Evolutionary conservation across 2,329 filamentous ascomycete species (phyloP), one percentile per base, ranked within the genome.

Genomic region (Exophiala aquamarina): DNA sequence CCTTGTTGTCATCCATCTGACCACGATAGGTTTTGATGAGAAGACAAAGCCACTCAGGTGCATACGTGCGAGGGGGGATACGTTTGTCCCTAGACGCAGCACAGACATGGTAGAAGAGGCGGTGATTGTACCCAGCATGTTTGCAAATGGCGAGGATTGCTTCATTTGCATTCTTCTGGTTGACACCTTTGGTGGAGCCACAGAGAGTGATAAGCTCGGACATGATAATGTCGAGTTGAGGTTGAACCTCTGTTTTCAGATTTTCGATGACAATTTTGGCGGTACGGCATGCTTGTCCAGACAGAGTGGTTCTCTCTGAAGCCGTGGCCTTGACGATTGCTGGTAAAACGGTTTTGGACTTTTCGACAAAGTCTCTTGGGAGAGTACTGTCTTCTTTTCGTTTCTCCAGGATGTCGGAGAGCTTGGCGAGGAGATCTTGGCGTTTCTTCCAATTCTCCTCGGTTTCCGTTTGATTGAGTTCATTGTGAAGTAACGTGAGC

Each of bases 31-130:
- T 44, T 57, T 78, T 84, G 31, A 98, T 70, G 15, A 97, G 68
- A 1, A 86, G 94, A 67, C 84, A 87, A 21, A 97, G 71, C 93
- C 93, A 98, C 6, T 79, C 84, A 2, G 86, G 77, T 2, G 84
- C 86, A 66, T 85, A 95, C 1, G 81, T 81, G 52, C 93, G 83
- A 13, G 91, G 86, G 62, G 93, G 87, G 2, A 91, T 85, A 62
- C 96, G 97, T 73, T 96, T 97, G 71, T 98, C 92, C 64, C 94
- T 86, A 53, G 81, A 86, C 18, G 92, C 91, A 44, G 74, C 72
- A 73, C 83, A 87, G 38, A 97, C 75, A 61, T 97, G 92, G 65
- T 95, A 87, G 75, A 96, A 79, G 53, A 96, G 77, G 20, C 90
- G 85, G 50, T 77, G 73, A 52, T 79, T 91, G 69, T 92, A 97